Evolutionary conservation across 163 green algal species (phyloP).

Genomic region (Smithsoniella earleae): DNA sequence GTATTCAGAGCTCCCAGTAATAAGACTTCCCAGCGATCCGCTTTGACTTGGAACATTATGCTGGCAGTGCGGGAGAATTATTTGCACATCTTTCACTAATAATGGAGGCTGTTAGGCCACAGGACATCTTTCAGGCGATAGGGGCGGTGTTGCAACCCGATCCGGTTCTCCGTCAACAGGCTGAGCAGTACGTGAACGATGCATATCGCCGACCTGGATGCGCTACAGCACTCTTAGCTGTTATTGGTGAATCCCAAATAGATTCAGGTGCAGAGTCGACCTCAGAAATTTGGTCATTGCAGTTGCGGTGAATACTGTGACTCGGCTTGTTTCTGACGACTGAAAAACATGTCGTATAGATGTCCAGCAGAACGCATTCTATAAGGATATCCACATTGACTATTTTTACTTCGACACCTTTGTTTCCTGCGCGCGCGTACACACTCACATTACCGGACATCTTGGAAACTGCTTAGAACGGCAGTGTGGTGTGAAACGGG

Average conservation of each 20-base stretch:
- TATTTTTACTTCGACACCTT: neutral
- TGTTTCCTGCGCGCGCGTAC: neutral
- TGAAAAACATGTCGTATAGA: neutral
- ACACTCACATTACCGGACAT: too few relatives aligned
- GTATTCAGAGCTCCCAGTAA: too few relatives aligned
- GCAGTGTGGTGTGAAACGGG: too few relatives aligned
- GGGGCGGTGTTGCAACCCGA: conserved; percentile 15
- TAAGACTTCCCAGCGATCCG: too few relatives aligned
- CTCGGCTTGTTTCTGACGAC: neutral
- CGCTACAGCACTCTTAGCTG: neutral
- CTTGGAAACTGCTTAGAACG: too few relatives aligned
- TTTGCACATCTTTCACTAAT: neutral
- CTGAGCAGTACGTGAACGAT: conserved; percentile 17
- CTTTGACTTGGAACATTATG: too few relatives aligned
- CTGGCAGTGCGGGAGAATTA: neutral
- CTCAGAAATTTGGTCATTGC: neutral
- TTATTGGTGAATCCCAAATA: neutral
- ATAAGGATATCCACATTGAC: too few relatives aligned
- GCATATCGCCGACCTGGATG: conserved; percentile 7
- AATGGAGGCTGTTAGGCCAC: neutral
- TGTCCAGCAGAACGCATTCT: too few relatives aligned
- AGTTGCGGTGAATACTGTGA: too few relatives aligned
- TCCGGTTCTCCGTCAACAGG: conserved; percentile 12
- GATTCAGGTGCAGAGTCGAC: neutral
- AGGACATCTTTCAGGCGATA: conserved; percentile 25